A percentile compares a stretch with the other conserved stretches of the same genome.
phyloP scores from a whole-genome alignment of 768 basidiomycete genomes.

The Mycena albidolilacea region DNA sequence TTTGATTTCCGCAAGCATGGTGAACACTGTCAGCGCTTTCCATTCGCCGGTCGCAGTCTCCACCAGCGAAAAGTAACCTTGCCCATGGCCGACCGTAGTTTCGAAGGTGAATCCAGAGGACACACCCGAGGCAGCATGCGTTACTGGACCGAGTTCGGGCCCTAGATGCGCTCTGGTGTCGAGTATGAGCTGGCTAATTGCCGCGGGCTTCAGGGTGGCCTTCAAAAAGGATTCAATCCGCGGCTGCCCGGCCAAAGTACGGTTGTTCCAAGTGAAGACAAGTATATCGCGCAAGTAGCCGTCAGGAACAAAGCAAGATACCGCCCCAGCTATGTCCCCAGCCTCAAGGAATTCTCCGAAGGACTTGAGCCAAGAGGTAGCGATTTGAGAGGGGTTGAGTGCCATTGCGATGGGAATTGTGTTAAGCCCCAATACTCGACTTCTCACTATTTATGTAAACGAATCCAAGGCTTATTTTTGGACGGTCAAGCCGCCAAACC shows the following conservation, averaged over 20 bases:
- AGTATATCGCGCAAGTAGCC: slow-evolving; percentile 58
- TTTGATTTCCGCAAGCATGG: slow-evolving; percentile 47
- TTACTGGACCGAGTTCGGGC: too few relatives aligned
- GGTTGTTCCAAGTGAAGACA: slow-evolving; percentile 60
- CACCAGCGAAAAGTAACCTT: slow-evolving; percentile 53
- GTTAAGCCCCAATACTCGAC: too few relatives aligned
- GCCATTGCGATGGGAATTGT: not conserved
- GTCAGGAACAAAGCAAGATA: slow-evolving; percentile 18
- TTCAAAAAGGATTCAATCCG: slow-evolving; percentile 50
- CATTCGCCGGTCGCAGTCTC: slow-evolving; percentile 42
- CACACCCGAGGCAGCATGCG: too few relatives aligned
- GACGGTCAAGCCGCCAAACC: too few relatives aligned
- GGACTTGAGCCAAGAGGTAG: slow-evolving; percentile 4
- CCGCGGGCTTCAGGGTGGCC: slow-evolving; percentile 39
- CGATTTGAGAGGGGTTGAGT: not conserved
- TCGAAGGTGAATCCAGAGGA: too few relatives aligned
- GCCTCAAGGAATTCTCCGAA: not conserved
- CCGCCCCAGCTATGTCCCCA: not conserved
- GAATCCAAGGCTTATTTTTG: too few relatives aligned
- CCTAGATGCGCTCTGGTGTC: too few relatives aligned
- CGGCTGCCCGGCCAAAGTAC: slow-evolving; percentile 45
- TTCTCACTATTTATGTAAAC: too few relatives aligned
- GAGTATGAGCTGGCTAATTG: slow-evolving; percentile 47
- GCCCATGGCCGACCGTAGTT: slow-evolving; percentile 30
- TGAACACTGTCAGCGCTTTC: slow-evolving; percentile 55